phyloP scores from a whole-genome alignment of 768 basidiomycete species.

The Hortiboletus flavorubellus region DNA sequence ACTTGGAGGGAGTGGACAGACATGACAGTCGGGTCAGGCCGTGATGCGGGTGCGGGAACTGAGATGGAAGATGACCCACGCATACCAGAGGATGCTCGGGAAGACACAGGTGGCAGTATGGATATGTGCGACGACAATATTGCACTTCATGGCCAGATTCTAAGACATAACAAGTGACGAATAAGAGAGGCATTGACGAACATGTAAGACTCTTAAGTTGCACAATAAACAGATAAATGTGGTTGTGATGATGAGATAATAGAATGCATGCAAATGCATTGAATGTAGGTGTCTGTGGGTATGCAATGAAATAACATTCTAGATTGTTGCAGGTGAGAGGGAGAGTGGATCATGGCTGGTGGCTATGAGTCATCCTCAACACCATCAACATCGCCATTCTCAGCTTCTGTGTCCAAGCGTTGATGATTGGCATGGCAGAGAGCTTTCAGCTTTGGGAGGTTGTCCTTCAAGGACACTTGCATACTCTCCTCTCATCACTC shows the following conservation, averaged over 20 bases:
- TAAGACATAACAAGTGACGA: too few relatives aligned
- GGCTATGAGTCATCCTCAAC: constrained; percentile 13
- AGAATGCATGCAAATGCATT: constrained; percentile 19
- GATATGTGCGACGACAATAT: too few relatives aligned
- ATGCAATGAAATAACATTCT: constrained; percentile 23
- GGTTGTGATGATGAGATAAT: constrained; percentile 16
- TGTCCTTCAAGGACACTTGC: constrained; percentile 54
- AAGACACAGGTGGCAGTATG: too few relatives aligned
- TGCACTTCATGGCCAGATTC: too few relatives aligned
- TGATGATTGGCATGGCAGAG: constrained; percentile 21
- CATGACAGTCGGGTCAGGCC: too few relatives aligned
- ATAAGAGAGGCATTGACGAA: neutral
- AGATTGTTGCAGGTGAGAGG: constrained; percentile 10
- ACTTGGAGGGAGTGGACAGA: too few relatives aligned
- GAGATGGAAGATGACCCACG: too few relatives aligned
- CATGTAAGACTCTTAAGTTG: constrained; percentile 18
- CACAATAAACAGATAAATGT: constrained; percentile 28
- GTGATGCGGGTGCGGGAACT: too few relatives aligned
- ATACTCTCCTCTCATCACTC: constrained; percentile 65
- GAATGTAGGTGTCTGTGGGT: constrained; percentile 25
- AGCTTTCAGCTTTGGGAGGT: constrained; percentile 39
- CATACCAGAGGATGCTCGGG: too few relatives aligned
- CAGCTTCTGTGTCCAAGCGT: constrained; percentile 11
- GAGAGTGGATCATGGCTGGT: neutral
- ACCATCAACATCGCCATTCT: constrained; percentile 7